phyloP scores from a whole-genome alignment of 108 stramenopile genomes.

The Cyclotella baltica region DNA sequence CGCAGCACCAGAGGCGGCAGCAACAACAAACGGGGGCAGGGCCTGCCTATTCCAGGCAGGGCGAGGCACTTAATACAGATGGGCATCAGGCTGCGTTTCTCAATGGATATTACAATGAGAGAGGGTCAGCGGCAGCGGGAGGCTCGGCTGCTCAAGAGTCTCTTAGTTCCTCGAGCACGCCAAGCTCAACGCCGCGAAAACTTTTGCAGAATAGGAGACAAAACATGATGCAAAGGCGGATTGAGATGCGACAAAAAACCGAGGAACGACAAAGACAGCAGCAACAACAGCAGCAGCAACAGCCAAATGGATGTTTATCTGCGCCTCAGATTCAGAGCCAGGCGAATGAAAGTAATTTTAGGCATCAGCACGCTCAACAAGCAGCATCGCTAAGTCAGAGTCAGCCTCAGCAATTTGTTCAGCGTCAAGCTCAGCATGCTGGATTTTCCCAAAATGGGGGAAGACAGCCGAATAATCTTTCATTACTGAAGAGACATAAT shows the following conservation, averaged over 20 bases:
- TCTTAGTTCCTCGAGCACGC: background rate
- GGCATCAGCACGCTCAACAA: background rate
- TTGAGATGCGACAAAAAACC: conserved; percentile 32
- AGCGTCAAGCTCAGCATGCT: background rate
- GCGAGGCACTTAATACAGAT: background rate
- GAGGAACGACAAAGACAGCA: conserved; percentile 35
- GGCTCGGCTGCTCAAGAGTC: background rate
- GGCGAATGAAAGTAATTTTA: background rate
- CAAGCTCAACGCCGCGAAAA: conserved; percentile 11
- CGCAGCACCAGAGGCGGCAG: background rate
- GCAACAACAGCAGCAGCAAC: conserved; percentile 32
- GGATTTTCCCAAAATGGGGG: background rate
- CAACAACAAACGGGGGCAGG: background rate
- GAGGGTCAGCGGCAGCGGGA: background rate
- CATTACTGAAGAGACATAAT: background rate
- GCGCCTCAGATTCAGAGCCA: background rate
- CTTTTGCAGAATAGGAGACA: conserved; percentile 11
- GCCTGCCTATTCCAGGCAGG: background rate
- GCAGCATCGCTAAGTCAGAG: background rate
- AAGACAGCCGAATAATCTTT: background rate
- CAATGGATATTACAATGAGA: background rate
- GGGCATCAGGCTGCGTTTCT: background rate
- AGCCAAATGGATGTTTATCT: background rate
- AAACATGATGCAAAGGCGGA: conserved; percentile 50
- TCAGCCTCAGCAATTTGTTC: background rate